Base-by-base conservation (phyloP, 768 basidiomycete genomes). In the Termitomyces titanicus region DNA sequence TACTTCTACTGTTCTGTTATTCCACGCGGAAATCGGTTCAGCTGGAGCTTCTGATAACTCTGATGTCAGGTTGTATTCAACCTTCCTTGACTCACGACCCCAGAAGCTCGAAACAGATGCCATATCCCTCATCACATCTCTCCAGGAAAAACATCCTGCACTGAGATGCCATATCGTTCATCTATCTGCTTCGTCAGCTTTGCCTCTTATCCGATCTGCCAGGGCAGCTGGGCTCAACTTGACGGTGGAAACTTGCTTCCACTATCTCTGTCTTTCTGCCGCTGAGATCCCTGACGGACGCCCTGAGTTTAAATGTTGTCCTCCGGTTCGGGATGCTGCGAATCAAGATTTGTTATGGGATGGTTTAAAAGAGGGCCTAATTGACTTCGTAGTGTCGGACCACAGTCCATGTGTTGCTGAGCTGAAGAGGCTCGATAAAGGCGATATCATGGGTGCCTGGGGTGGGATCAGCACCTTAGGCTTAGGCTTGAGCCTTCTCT, bases 221-320 rank as follows among this genome's bases (percentile, higher is more conserved):
- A 85, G 78, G 63, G 67, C 74, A 1, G 72, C 80, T 1, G 84
- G 88, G 0, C 70, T 84, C 33, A 85, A 86, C 9, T 73, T 99
- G 49, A 93, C 94, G 0, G 92, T 94, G 47, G 96, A 99, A 76
- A 99, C 96, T 0, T 98, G 95, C 70, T 98, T 96, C 73, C 96
- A 99, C 70, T 99, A 99, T 73, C 83, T 98, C 20, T 85, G 85
- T 62, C 81, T 97, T 8, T 75, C 81, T 38, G 79, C 93, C 0
- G 80, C 84, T 51, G 72, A 82, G 45, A 87, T 97, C 55, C 92
- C 92, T 5, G 67, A 79, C 54, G 88, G 88, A 10, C 82, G 72
- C 22, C 87, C 94, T 47, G 86, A 94, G 68, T 95, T 92, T 79
- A 97, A 98, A 68, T 99, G 96, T 66, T 97, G 94, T 67, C 96